Evolutionary conservation across 2,329 filamentous ascomycete species (phyloP), one percentile per base, ranked within the genome.

Genomic region (Cladosporium sp.): DNA sequence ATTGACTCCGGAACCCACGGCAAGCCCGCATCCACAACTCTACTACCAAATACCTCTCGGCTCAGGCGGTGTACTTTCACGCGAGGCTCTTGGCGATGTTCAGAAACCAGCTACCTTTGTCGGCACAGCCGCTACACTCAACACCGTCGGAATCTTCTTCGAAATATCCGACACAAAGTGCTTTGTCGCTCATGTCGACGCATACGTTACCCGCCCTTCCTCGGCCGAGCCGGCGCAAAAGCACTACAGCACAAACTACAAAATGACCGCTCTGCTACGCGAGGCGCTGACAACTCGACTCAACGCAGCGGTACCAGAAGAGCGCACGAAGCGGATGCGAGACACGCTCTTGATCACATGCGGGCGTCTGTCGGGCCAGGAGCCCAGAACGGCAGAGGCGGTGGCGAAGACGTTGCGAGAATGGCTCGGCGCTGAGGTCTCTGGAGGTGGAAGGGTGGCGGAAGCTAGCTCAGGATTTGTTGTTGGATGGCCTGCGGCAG

Each of bases 341-440:
- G 53, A 57, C 6, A 57, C 62, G 26, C 52, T 64, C 6, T 26
- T 64, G 12, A 33, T 64, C 8, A 57, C 62, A 8, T 56, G 62
- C 16, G 40, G n/a, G 37, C 49, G 53, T 5, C 16, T 62, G 26
- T 46, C 28, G 5, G 81, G 64, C 18, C 56, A 73, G 1, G 86
- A 81, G 74, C 97, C 93, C 16, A 58, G 12, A 8, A 52, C 35
- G 3, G 35, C 31, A 23, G 85, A 83, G 10, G 79, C 77, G 8
- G 77, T 69, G n/a, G 80, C 76, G 11, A 82, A 56, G 33, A 16
- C 62, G 11, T 52, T 57, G 14, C n/a, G 76, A 10, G 89, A 86
- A 72, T 89, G 86, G 64, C 91, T 92, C 97, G 7, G 92, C 87
- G 33, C 93, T 95, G 59, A 93, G 92, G 79, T 97, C 96, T 76